Conservation (phyloP, 2,329 filamentous ascomycete species). For the Apiospora rasikravindrae region DNA sequence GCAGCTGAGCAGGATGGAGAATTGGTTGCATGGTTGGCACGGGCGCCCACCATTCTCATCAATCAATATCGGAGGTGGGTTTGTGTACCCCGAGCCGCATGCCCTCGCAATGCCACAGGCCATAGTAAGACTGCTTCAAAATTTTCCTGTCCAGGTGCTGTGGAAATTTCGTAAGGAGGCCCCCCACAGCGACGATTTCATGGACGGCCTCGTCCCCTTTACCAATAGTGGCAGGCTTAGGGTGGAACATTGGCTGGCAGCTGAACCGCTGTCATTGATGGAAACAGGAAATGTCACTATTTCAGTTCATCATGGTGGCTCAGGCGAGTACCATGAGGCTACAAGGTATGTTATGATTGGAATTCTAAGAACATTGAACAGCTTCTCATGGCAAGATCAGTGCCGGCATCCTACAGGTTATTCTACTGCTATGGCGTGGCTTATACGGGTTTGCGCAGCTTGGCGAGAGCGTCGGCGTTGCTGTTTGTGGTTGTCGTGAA, state of each 20-base stretch:
- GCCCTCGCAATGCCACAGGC: slow-evolving; percentile 28
- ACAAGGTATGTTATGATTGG: slow-evolving; percentile 22
- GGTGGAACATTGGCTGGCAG: slow-evolving; percentile 27
- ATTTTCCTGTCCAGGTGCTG: slow-evolving; percentile 24
- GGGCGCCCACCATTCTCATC: slow-evolving; percentile 28
- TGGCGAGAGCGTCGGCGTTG: slow-evolving; percentile 24
- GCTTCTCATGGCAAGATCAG: slow-evolving; percentile 16
- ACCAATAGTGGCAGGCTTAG: slow-evolving; percentile 26
- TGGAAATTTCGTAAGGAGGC: slow-evolving; percentile 28
- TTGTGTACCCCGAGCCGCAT: slow-evolving; percentile 22
- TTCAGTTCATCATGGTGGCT: slow-evolving; percentile 32
- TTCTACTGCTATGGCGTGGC: slow-evolving; percentile 30
- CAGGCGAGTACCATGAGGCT: slow-evolving; percentile 31
- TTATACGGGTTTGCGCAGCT: slow-evolving; percentile 28
- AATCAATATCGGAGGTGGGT: slow-evolving; percentile 28
- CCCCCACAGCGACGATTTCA: slow-evolving; percentile 24
- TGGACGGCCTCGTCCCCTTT: slow-evolving; percentile 24
- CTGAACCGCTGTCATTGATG: slow-evolving; percentile 26
- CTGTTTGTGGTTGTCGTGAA: slow-evolving; percentile 28
- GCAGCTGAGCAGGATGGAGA: slow-evolving; percentile 24
- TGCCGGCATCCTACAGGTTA: slow-evolving; percentile 28
- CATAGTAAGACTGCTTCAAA: slow-evolving; percentile 22
- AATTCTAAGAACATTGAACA: too few species aligned
- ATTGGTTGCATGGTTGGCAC: slow-evolving; percentile 27
- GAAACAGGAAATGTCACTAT: slow-evolving; percentile 28